Evolutionary conservation across 192 early-diverging fungal species (phyloP).

Genomic region (Backusella australiensis): DNA sequence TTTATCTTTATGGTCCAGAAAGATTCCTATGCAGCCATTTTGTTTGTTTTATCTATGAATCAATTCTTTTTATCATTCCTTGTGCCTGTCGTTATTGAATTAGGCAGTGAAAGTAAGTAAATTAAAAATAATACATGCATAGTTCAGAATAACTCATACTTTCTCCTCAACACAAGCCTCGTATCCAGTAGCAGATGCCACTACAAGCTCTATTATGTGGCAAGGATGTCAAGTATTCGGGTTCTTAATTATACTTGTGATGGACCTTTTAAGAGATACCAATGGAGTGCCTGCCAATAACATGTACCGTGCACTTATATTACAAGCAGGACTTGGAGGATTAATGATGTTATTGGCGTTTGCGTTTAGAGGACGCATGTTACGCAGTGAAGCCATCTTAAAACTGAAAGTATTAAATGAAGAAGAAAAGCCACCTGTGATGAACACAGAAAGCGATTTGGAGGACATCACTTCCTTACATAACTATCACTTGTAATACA

Average conservation of each 20-base stretch:
- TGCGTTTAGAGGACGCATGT: slow-evolving; percentile 25
- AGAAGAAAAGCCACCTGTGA: neutral
- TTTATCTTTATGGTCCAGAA: slow-evolving; percentile 34
- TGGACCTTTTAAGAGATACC: slow-evolving; percentile 26
- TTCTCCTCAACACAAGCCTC: slow-evolving; percentile 9
- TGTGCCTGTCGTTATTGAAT: slow-evolving; percentile 35
- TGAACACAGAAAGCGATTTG: neutral
- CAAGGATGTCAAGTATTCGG: slow-evolving; percentile 37
- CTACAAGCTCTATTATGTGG: slow-evolving; percentile 34
- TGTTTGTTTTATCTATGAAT: slow-evolving; percentile 34
- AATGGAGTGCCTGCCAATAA: slow-evolving; percentile 21
- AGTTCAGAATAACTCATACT: neutral
- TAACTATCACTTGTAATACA: neutral
- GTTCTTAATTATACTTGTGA: slow-evolving; percentile 26
- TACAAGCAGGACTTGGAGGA: slow-evolving; percentile 28
- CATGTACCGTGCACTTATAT: slow-evolving; percentile 31
- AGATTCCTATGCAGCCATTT: slow-evolving; percentile 28
- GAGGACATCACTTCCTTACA: neutral
- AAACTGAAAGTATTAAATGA: neutral
- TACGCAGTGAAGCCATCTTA: slow-evolving; percentile 26
- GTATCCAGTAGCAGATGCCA: slow-evolving; percentile 34
- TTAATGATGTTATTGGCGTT: slow-evolving; percentile 20
- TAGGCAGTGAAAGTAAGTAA: slow-evolving; percentile 35
- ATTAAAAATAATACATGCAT: neutral
- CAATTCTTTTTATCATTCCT: slow-evolving; percentile 38